phyloP scores from a whole-genome alignment of 2,329 filamentous ascomycete species.

The Talaromyces funiculosus region DNA sequence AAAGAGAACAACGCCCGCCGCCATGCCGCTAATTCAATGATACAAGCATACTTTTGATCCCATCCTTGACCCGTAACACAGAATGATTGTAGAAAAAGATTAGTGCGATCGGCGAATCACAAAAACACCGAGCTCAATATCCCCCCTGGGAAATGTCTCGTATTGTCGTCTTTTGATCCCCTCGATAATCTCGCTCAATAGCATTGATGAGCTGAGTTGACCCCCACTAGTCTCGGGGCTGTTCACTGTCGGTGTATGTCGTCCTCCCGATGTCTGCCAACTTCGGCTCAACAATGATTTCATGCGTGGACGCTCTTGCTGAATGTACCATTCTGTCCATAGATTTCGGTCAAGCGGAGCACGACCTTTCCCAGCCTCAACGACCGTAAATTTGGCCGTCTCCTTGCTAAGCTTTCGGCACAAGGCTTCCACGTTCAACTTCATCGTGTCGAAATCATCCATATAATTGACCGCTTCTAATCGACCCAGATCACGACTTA shows the following conservation, averaged over 20 bases:
- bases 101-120: constrained; percentile 42
- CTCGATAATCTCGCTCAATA: constrained; percentile 56
- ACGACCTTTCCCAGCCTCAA: constrained; percentile 48
- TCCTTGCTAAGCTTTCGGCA: constrained; percentile 32
- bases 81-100: not conserved
- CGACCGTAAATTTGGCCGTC: constrained; percentile 38
- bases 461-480: constrained; percentile 51
- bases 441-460: constrained; percentile 50
- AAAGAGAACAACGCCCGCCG: constrained; percentile 15
- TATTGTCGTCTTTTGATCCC: constrained; percentile 50
- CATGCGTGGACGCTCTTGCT: constrained; percentile 58
- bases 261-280: constrained; percentile 29
- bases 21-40: constrained; percentile 11
- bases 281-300: constrained; percentile 44
- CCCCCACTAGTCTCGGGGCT: constrained; percentile 18
- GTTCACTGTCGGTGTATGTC: constrained; percentile 28
- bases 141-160: constrained; percentile 39
- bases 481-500: constrained; percentile 50
- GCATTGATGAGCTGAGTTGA: constrained; percentile 47
- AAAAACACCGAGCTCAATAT: constrained; percentile 46
- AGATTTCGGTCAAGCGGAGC: constrained; percentile 47
- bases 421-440: constrained; percentile 34
- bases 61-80: not conserved
- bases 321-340: constrained; percentile 61
- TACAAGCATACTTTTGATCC: not conserved